These are phyloP conservation scores for Penicillium sclerotiorum DNA, from an alignment of 2,329 filamentous ascomycete species.

Conservation along the genomic window DNA sequence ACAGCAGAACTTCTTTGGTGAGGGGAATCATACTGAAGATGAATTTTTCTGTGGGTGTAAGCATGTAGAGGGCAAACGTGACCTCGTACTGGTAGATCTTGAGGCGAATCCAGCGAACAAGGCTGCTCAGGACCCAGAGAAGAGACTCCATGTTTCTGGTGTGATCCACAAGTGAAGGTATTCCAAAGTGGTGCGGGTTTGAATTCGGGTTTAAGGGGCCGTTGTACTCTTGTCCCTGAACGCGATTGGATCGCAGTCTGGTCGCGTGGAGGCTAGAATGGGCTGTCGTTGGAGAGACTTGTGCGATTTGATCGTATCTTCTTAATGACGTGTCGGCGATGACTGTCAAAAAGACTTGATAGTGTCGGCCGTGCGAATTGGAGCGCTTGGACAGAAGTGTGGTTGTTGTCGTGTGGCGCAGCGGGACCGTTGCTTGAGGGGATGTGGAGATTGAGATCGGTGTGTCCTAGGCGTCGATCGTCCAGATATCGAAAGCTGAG, in stretches of 20 bases:
- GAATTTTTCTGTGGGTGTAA: conserved; percentile 93
- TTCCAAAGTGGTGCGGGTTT: too few species aligned
- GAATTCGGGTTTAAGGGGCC: neutral
- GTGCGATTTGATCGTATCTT: neutral
- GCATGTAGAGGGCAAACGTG: conserved; percentile 95
- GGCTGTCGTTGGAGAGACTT: neutral
- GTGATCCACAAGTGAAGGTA: too few species aligned
- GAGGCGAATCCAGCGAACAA: conserved; percentile 84
- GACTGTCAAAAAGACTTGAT: neutral
- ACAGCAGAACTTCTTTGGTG: neutral
- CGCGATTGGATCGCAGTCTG: neutral
- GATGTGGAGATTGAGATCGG: conserved; percentile 1
- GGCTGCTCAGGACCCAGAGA: conserved; percentile 48
- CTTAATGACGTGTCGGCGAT: neutral
- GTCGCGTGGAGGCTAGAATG: neutral
- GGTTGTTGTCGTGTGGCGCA: conserved; percentile 1
- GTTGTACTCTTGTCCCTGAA: neutral
- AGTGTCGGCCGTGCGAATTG: neutral
- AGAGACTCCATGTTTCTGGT: too few species aligned
- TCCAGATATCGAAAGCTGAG: neutral
- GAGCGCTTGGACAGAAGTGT: neutral
- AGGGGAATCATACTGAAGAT: conserved; percentile 76
- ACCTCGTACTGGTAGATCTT: conserved; percentile 99
- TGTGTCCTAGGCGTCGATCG: neutral
- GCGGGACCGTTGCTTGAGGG: neutral